Conservation (phyloP, 2,329 filamentous ascomycete species). For the Mycosphaerelloides madeirae region DNA sequence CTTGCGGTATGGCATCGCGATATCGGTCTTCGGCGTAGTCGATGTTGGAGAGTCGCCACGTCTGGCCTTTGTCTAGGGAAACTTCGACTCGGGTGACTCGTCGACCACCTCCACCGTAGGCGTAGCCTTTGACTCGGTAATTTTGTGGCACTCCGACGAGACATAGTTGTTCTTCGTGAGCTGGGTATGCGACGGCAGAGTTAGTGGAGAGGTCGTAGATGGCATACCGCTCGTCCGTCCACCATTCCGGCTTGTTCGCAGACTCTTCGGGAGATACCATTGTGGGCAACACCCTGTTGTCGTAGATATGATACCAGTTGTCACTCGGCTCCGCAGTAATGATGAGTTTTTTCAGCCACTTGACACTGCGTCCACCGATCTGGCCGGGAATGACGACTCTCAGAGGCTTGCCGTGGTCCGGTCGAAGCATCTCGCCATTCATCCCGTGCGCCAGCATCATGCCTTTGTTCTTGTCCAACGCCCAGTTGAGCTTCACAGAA, state of each 20-base stretch:
- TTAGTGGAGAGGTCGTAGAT: constrained; percentile 91
- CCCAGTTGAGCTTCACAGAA: constrained; percentile 83
- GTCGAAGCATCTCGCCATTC: constrained; percentile 76
- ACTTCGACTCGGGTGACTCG: constrained; percentile 78
- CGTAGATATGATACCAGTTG: constrained; percentile 94
- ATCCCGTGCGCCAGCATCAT: constrained; percentile 86
- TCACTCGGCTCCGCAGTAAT: constrained; percentile 74
- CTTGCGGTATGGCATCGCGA: constrained; percentile 57
- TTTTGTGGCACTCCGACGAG: constrained; percentile 45
- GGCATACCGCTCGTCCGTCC: constrained; percentile 85
- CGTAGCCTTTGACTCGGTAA: constrained; percentile 74
- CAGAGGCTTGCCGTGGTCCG: constrained; percentile 82
- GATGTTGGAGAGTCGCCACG: constrained; percentile 72
- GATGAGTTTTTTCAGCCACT: constrained; percentile 81
- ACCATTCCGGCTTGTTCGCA: constrained; percentile 67
- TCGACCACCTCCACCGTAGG: constrained; percentile 82
- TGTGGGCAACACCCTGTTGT: constrained; percentile 84
- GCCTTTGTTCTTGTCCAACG: constrained; percentile 73
- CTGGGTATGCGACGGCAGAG: constrained; percentile 73
- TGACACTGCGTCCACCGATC: constrained; percentile 87
- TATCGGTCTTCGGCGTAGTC: constrained; percentile 84
- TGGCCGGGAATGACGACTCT: constrained; percentile 82
- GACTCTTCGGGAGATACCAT: constrained; percentile 79
- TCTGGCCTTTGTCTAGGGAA: constrained; percentile 74
- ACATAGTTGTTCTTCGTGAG: constrained; percentile 65